phyloP scores from a whole-genome alignment of 345 rosid species.

The Bruguiera parviflora region DNA sequence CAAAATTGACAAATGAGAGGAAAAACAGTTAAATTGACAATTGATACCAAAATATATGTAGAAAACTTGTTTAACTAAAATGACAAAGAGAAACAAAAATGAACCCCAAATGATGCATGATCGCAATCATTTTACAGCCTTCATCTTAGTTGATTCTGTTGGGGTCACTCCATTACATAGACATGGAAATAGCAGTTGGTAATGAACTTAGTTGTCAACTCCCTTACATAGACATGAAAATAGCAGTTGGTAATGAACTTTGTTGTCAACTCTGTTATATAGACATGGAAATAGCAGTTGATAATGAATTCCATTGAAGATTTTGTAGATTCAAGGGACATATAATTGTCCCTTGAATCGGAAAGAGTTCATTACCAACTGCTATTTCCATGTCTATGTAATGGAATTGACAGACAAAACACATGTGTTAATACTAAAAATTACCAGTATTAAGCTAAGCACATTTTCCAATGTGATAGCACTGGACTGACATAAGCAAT shows the following conservation, averaged over 20 bases:
- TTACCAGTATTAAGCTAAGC: too few relatives aligned
- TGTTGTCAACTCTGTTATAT: too few relatives aligned
- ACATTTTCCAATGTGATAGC: too few relatives aligned
- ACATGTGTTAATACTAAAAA: too few relatives aligned
- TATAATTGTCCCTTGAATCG: not conserved
- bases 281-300: too few relatives aligned
- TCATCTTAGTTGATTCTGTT: too few relatives aligned
- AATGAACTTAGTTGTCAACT: not conserved
- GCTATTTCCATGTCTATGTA: not conserved
- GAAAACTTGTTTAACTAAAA: too few relatives aligned
- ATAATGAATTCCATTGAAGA: too few relatives aligned
- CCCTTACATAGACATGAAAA: not conserved
- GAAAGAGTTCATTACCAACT: not conserved
- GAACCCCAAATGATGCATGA: not conserved
- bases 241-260: not conserved
- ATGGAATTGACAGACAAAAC: not conserved
- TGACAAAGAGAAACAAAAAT: not conserved
- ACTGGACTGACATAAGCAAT: too few relatives aligned
- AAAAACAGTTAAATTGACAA: not conserved
- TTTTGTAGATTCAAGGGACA: not conserved
- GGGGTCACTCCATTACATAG: not conserved
- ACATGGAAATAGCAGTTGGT: not conserved
- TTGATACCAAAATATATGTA: not conserved
- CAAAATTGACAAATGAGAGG: conserved; percentile 16
- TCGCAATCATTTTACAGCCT: too few relatives aligned